Base-by-base conservation (phyloP, 331 rosid species). In the Malus hybrid region DNA sequence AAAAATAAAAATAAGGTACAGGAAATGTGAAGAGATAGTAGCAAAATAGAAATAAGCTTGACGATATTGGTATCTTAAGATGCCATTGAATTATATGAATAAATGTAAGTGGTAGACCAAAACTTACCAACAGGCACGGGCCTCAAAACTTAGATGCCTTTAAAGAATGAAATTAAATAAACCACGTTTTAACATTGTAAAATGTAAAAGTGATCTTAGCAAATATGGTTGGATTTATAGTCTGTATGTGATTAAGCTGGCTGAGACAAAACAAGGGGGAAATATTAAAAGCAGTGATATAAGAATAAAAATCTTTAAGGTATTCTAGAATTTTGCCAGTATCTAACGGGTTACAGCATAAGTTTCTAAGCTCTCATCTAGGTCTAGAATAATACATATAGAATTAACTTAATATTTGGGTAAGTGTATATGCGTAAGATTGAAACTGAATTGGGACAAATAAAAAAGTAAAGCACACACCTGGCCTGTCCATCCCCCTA, bases 401-500 rank as follows among this genome's bases (percentile, higher is more conserved):
- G 7, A 30, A 32, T 42, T 30, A 72, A 34, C 55, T 34, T 34
- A 7, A 33, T n/a, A 71, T 33, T 10, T 9, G 75, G 55, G 29
- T n/a, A 36, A 58, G 39, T 28, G 30, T 15, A 13, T 7, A 34
- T 66, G 60, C 8, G n/a, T 36, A 34, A 80, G 53, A 26, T 22
- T 63, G 36, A 39, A 61, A 70, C 34, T 73, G 68, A 64, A 76
- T 20, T 73, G 39, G 63, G 67, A 72, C 42, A 33, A 63, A 64
- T 76, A 14, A 29, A 46, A 79, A 57, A 73, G 44, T 44, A 72
- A 76, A 80, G 72, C 26, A 73, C 82, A 75, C 34, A 92, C 97
- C 90, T 89, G 73, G 72, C 56, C 63, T 79, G 93, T 74, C 93
- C 97, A 92, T 18, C 96, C 97, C 97, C 92, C 97, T 71, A 92